Conservation (phyloP, 495 filamentous ascomycete genomes). For the Letharia columbiana region DNA sequence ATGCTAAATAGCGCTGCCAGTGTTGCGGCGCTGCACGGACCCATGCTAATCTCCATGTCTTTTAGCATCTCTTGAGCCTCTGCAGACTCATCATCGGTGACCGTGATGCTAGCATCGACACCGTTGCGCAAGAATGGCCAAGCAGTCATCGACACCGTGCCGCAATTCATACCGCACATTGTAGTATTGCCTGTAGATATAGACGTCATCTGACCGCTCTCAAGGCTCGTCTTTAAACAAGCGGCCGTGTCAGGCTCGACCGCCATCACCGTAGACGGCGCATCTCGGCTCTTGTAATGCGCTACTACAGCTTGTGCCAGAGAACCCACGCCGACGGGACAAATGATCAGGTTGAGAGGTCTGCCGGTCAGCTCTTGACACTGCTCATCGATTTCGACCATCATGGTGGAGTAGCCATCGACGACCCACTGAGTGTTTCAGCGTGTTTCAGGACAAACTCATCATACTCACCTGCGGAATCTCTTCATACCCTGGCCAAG, state of each 20-base stretch:
- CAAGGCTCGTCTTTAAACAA: slow-evolving; percentile 46
- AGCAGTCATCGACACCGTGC: slow-evolving; percentile 52
- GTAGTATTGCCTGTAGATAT: slow-evolving; percentile 48
- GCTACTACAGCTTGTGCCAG: slow-evolving; percentile 51
- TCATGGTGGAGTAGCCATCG: slow-evolving; percentile 63
- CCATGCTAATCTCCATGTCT: slow-evolving; percentile 38
- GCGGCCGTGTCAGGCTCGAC: slow-evolving; percentile 60
- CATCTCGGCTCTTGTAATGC: slow-evolving; percentile 43
- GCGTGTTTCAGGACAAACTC: background rate
- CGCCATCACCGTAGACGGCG: slow-evolving; percentile 36
- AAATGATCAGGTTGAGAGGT: slow-evolving; percentile 33
- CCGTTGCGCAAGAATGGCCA: slow-evolving; percentile 49
- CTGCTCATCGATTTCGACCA: slow-evolving; percentile 53
- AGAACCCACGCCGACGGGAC: slow-evolving; percentile 58
- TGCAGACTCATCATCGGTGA: slow-evolving; percentile 50
- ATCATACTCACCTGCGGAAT: slow-evolving; percentile 40
- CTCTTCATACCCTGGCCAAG: slow-evolving; percentile 52
- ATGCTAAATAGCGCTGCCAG: slow-evolving; percentile 48
- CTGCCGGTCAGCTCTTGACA: slow-evolving; percentile 23
- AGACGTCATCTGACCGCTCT: slow-evolving; percentile 34
- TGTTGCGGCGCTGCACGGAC: slow-evolving; percentile 57
- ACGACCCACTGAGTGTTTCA: slow-evolving; percentile 49
- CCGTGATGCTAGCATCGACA: slow-evolving; percentile 49
- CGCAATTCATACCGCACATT: slow-evolving; percentile 63
- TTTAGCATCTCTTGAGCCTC: slow-evolving; percentile 42